Evolutionary conservation across 106 monocot species (phyloP), one percentile per base, ranked within the genome.

Genomic region (Iris macrosiphon): DNA sequence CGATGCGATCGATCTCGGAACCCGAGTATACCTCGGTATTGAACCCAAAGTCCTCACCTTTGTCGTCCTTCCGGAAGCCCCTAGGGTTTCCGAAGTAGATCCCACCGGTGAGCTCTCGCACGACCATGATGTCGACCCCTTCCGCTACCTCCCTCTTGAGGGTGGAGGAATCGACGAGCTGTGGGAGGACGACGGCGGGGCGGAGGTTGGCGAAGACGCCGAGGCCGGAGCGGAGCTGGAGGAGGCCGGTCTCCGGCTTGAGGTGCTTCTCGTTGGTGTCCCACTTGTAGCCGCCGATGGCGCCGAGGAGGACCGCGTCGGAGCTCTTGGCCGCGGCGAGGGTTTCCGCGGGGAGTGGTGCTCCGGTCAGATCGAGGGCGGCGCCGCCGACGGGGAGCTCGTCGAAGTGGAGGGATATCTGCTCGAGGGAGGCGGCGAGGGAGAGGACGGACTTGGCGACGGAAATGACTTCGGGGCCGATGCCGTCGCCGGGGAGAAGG

Each of bases 41-140:
- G 26, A 85, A 94, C 32, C 94, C 94, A 65, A 75, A 66, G 0
- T 85, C 78, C 60, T 89, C 94, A 34, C 84, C 88, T 47, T 68
- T 82, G 12, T 88, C 76, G 65, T 89, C 85, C 32, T 74, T 75
- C 50, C 75, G 73, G 71, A 94, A 89, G 20, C 94, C 94, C 47
- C 89, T 81, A 35, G 94, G 94, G 60, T 88, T 57, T n/a, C 94
- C 94, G 65, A 94, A 94, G 70, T 94, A 94, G 34, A 94, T 89
- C 31, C 94, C 87, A 75, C 93, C 88, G 47, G 93, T 93, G 44
- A 93, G 83, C 43, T 93, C 87, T 67, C 84, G 78, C 13, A 93
- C 79, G 45, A 88, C 88, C 81, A 93, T 88, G 35, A 93, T 62
- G 60, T 93, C 93, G 49, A 93, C 87, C 61, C 81, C 93, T 59